phyloP scores from a whole-genome alignment of 1,284 basidiomycete species.

The Ceratobasidium sp. region DNA sequence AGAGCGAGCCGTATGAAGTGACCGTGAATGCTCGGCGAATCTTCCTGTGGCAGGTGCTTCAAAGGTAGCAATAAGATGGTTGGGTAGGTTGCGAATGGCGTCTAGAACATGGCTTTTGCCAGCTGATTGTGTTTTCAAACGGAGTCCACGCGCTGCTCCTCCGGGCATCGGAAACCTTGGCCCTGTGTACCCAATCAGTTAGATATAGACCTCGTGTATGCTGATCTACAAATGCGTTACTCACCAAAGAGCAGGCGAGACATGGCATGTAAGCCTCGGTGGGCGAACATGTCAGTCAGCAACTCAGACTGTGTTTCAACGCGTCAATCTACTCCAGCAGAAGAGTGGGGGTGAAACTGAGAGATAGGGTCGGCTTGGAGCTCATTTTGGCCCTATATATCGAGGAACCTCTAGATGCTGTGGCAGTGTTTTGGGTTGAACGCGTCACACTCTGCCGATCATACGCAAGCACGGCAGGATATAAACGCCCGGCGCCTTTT shows the following conservation, averaged over 20 bases:
- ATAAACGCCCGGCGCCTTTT: not conserved
- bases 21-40: conserved; percentile 24
- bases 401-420: not conserved
- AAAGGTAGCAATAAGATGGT: conserved; percentile 6
- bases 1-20: not conserved
- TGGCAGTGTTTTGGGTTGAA: conserved; percentile 6
- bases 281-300: conserved; percentile 29
- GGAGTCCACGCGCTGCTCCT: conserved; percentile 37
- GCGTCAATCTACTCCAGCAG: too few species aligned
- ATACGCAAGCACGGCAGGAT: not conserved
- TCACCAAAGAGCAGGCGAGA: conserved; percentile 38
- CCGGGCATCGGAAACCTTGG: conserved; percentile 21
- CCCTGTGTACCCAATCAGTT: conserved; percentile 6
- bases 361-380: not conserved
- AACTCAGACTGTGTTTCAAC: not conserved
- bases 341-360: not conserved
- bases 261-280: conserved; percentile 25
- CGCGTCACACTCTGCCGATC: conserved; percentile 38
- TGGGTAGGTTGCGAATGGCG: conserved; percentile 19
- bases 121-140: conserved; percentile 27
- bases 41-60: conserved; percentile 29
- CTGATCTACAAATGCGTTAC: not conserved
- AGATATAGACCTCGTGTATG: not conserved
- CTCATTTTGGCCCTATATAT: conserved; percentile 16
- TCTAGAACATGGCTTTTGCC: conserved; percentile 12